Percentiles rank a stretch among this genome's conserved stretches.
Evolutionary conservation across 495 filamentous ascomycete species (phyloP).

Genomic region (Hyphodiscus hymeniophilus): DNA sequence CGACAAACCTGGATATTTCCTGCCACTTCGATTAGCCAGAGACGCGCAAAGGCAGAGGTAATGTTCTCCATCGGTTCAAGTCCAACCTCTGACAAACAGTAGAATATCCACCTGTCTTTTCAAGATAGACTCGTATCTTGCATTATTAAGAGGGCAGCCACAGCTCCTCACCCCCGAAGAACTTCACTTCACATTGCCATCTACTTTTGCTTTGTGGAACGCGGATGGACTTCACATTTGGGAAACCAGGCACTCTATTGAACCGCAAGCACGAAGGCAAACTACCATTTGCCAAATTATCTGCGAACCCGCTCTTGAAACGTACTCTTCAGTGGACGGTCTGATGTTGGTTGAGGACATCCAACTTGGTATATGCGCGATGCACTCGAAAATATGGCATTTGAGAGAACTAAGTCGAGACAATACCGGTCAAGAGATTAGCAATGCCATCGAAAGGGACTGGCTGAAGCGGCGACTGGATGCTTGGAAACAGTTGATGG

Average conservation of each 20-base stretch:
- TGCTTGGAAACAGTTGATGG: constrained; percentile 3
- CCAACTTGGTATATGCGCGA: constrained; percentile 18
- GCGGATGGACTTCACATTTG: constrained; percentile 15
- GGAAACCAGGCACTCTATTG: constrained; percentile 10
- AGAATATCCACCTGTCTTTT: constrained; percentile 21
- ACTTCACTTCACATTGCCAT: constrained; percentile 15
- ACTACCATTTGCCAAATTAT: constrained; percentile 13
- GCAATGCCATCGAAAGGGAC: constrained; percentile 5
- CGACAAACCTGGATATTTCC: constrained; percentile 18
- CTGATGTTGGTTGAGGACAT: constrained; percentile 23
- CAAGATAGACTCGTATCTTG: constrained; percentile 23
- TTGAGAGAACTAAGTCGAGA: background rate
- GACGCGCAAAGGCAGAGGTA: constrained; percentile 12
- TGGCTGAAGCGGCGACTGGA: constrained; percentile 12
- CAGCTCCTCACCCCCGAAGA: constrained; percentile 17
- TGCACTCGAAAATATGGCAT: constrained; percentile 13
- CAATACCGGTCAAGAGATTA: constrained; percentile 1
- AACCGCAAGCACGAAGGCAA: constrained; percentile 12
- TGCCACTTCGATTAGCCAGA: constrained; percentile 10
- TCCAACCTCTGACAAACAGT: constrained; percentile 13
- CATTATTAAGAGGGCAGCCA: constrained; percentile 18
- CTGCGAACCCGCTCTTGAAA: constrained; percentile 4
- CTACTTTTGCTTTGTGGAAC: constrained; percentile 15
- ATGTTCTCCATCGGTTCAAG: background rate
- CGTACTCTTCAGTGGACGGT: background rate